Evolutionary conservation across 2,329 filamentous ascomycete species (phyloP).

Genomic region (Aureobasidium sp.): DNA sequence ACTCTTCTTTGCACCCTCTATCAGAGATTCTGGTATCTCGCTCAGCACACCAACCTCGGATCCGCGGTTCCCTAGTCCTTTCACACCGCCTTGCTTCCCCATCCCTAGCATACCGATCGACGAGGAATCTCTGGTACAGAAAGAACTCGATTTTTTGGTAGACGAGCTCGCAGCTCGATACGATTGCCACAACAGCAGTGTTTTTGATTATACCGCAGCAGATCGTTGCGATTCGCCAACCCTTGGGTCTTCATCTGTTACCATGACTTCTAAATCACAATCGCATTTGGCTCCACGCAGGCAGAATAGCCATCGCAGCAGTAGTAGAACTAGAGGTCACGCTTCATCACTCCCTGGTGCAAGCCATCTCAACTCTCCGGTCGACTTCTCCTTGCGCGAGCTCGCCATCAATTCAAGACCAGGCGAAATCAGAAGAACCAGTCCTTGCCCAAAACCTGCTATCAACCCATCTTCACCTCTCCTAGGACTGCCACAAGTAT

Average conservation of each 20-base stretch:
- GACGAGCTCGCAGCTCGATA: neutral
- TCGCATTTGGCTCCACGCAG: too few species aligned
- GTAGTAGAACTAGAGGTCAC: neutral
- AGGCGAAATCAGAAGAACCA: neutral
- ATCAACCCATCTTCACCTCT: neutral
- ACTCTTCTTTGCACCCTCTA: neutral
- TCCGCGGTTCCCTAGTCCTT: neutral
- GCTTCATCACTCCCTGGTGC: conserved; percentile 3
- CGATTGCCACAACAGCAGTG: neutral
- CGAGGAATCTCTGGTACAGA: neutral
- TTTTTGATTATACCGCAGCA: neutral
- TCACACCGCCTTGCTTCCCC: neutral
- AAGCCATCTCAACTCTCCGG: conserved; percentile 2
- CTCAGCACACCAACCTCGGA: neutral
- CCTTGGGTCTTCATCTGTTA: neutral
- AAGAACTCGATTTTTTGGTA: neutral
- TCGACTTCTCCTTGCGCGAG: neutral
- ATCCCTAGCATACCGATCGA: neutral
- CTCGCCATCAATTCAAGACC: neutral
- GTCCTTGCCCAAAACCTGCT: neutral
- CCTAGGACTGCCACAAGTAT: neutral
- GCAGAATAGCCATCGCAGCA: neutral
- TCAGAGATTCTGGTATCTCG: conserved; percentile 6
- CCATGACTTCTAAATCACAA: neutral
- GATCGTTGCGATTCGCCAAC: conserved; percentile 11